Evolutionary conservation across 768 basidiomycete genomes (phyloP).

Genomic region (Boletellus ananiceps): DNA sequence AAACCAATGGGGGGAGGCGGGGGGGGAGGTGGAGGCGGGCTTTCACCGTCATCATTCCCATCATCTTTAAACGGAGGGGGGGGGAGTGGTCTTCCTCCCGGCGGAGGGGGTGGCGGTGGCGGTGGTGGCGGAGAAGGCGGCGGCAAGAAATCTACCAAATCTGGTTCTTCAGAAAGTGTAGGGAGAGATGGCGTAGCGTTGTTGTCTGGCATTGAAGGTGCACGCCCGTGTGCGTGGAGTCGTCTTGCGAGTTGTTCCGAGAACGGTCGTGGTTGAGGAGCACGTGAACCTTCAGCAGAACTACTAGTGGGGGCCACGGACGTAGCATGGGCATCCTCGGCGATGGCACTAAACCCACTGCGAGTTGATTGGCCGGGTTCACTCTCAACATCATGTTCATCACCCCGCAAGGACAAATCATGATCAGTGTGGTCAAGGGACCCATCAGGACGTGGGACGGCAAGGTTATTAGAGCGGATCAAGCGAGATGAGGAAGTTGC

Average conservation of each 20-base stretch:
- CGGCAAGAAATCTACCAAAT: constrained; percentile 17
- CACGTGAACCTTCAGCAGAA: constrained; percentile 32
- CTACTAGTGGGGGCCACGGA: constrained; percentile 48
- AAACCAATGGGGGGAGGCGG: constrained; percentile 34
- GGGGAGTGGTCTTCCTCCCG: constrained; percentile 1
- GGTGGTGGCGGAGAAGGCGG: constrained; percentile 25
- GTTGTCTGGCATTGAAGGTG: constrained; percentile 35
- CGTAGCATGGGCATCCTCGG: constrained; percentile 53
- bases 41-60: constrained; percentile 10
- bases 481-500: constrained; percentile 37
- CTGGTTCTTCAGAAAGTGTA: constrained; percentile 39
- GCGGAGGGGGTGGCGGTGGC: constrained; percentile 10
- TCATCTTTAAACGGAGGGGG: constrained; percentile 18
- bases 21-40: constrained; percentile 30
- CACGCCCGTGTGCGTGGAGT: constrained; percentile 46
- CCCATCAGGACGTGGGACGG: constrained; percentile 43
- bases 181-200: constrained; percentile 33
- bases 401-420: constrained; percentile 43
- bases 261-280: constrained; percentile 43
- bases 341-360: constrained; percentile 28
- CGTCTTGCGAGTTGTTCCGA: constrained; percentile 62
- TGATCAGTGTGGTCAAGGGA: constrained; percentile 38
- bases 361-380: constrained; percentile 50
- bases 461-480: constrained; percentile 40
- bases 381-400: constrained; percentile 51